Percentiles rank a stretch among this genome's conserved stretches.
These are phyloP conservation scores for Immersiporthe knoxdaviesiana DNA, from an alignment of 2,329 filamentous ascomycete species.

Conservation along the genomic window DNA sequence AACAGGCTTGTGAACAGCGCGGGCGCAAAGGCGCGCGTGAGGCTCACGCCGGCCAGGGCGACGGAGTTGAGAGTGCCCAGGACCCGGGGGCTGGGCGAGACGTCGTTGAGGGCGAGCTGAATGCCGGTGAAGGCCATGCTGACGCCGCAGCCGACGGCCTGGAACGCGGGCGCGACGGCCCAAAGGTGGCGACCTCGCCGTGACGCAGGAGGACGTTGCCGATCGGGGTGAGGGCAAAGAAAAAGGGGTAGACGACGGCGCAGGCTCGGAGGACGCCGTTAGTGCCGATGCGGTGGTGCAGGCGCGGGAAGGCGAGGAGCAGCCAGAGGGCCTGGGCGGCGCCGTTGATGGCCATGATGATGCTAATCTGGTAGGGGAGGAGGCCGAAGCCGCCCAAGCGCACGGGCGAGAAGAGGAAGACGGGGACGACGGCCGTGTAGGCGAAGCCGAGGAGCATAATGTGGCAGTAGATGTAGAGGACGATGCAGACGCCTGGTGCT, in stretches of 20 bases:
- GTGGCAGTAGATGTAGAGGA: conserved; percentile 68
- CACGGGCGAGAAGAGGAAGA: conserved; percentile 69
- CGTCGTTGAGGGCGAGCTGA: conserved; percentile 76
- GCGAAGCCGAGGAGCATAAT: conserved; percentile 70
- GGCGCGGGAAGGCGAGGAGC: conserved; percentile 67
- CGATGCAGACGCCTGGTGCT: conserved; percentile 65
- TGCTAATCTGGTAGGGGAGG: conserved; percentile 63
- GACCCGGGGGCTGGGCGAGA: conserved; percentile 64
- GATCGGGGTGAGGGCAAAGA: conserved; percentile 59
- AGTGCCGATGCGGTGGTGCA: conserved; percentile 70
- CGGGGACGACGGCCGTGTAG: conserved; percentile 71
- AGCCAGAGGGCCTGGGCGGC: conserved; percentile 72
- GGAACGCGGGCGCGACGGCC: conserved; percentile 47
- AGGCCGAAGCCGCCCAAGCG: conserved; percentile 68
- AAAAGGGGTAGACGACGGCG: conserved; percentile 62
- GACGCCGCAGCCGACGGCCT: conserved; percentile 64
- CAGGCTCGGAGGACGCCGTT: conserved; percentile 65
- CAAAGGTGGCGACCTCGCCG: conserved; percentile 57
- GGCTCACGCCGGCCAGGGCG: conserved; percentile 64
- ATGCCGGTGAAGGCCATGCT: conserved; percentile 72
- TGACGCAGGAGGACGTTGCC: conserved; percentile 60
- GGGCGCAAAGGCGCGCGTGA: conserved; percentile 67
- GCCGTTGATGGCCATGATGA: conserved; percentile 67
- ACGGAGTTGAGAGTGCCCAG: conserved; percentile 75
- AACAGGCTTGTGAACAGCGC: conserved; percentile 69